Conservation (phyloP, 768 basidiomycete species). For the Tylopilus felleus region DNA sequence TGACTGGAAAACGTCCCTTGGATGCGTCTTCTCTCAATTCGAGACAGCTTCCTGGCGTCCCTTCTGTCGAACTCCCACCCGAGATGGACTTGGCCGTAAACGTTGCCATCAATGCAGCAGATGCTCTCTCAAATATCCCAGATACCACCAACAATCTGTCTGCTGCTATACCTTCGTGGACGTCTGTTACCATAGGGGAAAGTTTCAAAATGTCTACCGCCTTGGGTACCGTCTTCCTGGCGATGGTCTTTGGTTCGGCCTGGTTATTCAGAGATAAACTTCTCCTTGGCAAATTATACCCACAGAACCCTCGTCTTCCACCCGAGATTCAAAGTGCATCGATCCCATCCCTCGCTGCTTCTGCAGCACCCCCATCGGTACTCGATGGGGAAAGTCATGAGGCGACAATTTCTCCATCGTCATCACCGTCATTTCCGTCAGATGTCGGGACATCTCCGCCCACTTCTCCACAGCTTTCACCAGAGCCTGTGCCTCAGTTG, state of each 20-base stretch:
- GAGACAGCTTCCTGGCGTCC: slow-evolving; percentile 60
- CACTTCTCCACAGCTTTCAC: not conserved
- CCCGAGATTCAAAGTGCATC: slow-evolving; percentile 1
- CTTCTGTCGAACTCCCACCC: slow-evolving; percentile 34
- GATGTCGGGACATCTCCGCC: slow-evolving; percentile 1
- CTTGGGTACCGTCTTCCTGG: slow-evolving; percentile 24
- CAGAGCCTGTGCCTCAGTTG: slow-evolving; percentile 1
- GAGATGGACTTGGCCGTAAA: slow-evolving; percentile 13
- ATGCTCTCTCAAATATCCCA: slow-evolving; percentile 14
- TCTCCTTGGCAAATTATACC: slow-evolving; percentile 10
- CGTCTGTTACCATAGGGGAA: slow-evolving; percentile 14
- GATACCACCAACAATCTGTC: slow-evolving; percentile 19
- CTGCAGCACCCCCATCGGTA: not conserved
- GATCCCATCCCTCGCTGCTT: not conserved
- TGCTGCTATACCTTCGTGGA: slow-evolving; percentile 12
- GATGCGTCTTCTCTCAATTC: slow-evolving; percentile 48
- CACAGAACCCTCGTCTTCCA: not conserved
- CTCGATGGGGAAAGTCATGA: slow-evolving; percentile 3
- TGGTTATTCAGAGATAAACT: slow-evolving; percentile 27
- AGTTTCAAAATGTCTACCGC: slow-evolving; percentile 11
- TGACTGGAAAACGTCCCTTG: slow-evolving; percentile 57
- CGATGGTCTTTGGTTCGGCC: slow-evolving; percentile 19
- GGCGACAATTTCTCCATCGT: not conserved
- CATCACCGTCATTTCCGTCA: not conserved
- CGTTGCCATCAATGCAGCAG: slow-evolving; percentile 10